Evolutionary conservation across 2,329 filamentous ascomycete genomes (phyloP).

Genomic region (Lachnellula subtilissima): DNA sequence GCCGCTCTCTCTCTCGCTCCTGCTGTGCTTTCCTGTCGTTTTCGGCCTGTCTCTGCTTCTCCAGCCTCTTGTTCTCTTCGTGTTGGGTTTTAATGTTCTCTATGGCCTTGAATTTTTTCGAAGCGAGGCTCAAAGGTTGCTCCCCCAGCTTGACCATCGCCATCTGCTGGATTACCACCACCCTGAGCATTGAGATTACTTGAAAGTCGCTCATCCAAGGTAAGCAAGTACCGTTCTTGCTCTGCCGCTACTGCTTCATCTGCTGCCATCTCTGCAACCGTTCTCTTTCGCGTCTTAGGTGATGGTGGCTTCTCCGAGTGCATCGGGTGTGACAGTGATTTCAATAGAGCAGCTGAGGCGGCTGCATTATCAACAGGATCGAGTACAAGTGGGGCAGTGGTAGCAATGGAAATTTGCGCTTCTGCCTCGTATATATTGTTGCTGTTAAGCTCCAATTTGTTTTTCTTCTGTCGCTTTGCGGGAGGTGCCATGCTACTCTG

Average conservation of each 20-base stretch:
- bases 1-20: constrained; percentile 43
- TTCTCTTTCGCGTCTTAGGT: constrained; percentile 87
- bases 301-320: constrained; percentile 72
- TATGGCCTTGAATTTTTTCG: constrained; percentile 84
- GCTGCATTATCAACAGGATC: constrained; percentile 67
- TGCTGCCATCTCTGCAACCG: constrained; percentile 88
- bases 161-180: constrained; percentile 55
- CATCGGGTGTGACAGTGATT: constrained; percentile 68
- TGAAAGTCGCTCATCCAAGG: constrained; percentile 77
- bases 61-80: constrained; percentile 70
- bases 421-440: constrained; percentile 71
- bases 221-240: constrained; percentile 87
- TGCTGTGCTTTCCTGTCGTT: constrained; percentile 44
- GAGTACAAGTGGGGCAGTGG: constrained; percentile 69
- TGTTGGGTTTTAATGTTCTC: constrained; percentile 77
- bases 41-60: constrained; percentile 60
- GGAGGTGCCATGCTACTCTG: constrained; percentile 52
- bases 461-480: constrained; percentile 60
- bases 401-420: constrained; percentile 67
- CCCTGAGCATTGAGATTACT: constrained; percentile 53
- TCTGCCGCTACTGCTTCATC: constrained; percentile 89
- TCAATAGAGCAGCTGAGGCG: constrained; percentile 67
- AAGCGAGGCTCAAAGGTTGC: constrained; percentile 81
- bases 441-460: constrained; percentile 71
- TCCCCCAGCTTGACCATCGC: constrained; percentile 66